Evolutionary conservation across 1,284 basidiomycete genomes (phyloP).

Genomic region (Ceratobasidium sp.): DNA sequence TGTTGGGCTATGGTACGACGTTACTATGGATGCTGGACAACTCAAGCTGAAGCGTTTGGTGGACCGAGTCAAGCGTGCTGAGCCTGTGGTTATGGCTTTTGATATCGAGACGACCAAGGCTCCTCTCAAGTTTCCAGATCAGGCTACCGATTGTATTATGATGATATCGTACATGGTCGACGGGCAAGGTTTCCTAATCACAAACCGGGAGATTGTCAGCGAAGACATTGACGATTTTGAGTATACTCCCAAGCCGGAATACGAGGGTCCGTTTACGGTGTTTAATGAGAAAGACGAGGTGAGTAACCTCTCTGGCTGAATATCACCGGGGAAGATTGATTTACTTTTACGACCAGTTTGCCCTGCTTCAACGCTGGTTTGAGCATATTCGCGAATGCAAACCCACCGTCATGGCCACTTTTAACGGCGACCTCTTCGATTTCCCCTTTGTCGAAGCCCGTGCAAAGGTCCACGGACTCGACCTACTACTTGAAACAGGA

Average conservation of each 20-base stretch:
- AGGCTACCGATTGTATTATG: constrained; percentile 97
- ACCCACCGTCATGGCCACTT: constrained; percentile 97
- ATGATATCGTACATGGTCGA: constrained; percentile 99
- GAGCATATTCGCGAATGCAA: constrained; percentile 91
- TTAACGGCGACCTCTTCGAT: constrained; percentile 99
- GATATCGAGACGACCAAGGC: constrained; percentile 99
- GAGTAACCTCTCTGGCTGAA: constrained; percentile 45
- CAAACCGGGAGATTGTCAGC: constrained; percentile 95
- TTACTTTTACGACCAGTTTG: constrained; percentile 61
- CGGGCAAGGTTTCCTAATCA: constrained; percentile 96
- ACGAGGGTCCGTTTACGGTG: constrained; percentile 95
- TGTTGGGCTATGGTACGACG: constrained; percentile 96
- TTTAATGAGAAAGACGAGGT: constrained; percentile 97
- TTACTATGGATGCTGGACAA: constrained; percentile 84
- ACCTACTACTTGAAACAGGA: constrained; percentile 96
- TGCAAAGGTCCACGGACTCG: constrained; percentile 88
- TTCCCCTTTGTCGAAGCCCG: constrained; percentile 97
- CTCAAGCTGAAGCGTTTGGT: constrained; percentile 78
- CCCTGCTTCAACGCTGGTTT: constrained; percentile 88
- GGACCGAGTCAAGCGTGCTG: constrained; percentile 96
- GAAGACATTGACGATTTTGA: constrained; percentile 99
- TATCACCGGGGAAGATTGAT: neutral
- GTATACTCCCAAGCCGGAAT: constrained; percentile 98
- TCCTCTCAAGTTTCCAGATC: constrained; percentile 98
- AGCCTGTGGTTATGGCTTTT: constrained; percentile 98